A percentile compares a stretch with the other conserved stretches of the same genome.
Evolutionary conservation across 495 filamentous ascomycete species (phyloP).

Genomic region (Hyaloscypha bicolor): DNA sequence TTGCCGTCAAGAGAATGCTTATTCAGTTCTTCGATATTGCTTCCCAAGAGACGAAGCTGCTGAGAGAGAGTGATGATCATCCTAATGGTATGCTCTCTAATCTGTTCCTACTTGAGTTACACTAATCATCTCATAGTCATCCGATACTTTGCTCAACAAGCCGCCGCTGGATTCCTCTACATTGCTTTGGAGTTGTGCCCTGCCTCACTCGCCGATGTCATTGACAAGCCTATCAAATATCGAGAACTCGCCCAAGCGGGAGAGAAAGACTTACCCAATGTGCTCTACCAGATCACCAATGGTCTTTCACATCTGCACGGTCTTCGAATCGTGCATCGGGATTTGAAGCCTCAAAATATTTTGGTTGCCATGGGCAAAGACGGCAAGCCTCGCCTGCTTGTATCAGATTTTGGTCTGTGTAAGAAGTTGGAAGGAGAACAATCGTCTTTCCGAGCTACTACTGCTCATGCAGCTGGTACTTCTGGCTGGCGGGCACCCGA

Average conservation of each 20-base stretch:
- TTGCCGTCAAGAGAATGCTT: conserved; percentile 96
- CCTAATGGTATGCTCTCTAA: conserved; percentile 61
- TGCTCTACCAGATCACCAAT: conserved; percentile 82
- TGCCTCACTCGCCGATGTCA: conserved; percentile 86
- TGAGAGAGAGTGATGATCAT: conserved; percentile 94
- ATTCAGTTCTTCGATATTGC: conserved; percentile 94
- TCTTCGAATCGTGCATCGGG: conserved; percentile 92
- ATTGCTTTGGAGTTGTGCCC: conserved; percentile 96
- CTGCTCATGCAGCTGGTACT: conserved; percentile 90
- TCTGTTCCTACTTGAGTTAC: not conserved
- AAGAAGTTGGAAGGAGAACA: conserved; percentile 97
- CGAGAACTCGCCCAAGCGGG: conserved; percentile 52
- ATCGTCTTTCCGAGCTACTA: conserved; percentile 92
- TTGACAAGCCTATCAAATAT: conserved; percentile 62
- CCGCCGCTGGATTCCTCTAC: conserved; percentile 88
- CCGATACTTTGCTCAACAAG: conserved; percentile 89
- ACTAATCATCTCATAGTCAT: conserved; percentile 62
- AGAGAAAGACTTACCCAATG: conserved; percentile 59
- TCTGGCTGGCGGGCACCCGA: conserved; percentile 96
- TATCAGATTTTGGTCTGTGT: conserved; percentile 96
- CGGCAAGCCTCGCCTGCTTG: conserved; percentile 74
- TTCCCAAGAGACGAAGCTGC: conserved; percentile 84
- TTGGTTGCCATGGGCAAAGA: conserved; percentile 68
- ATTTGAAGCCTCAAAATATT: conserved; percentile 97
- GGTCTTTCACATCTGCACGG: conserved; percentile 88